A percentile compares a stretch with the other conserved stretches of the same genome.
phyloP scores from a whole-genome alignment of 129 eudicot genomes.

The Mikania micrantha region DNA sequence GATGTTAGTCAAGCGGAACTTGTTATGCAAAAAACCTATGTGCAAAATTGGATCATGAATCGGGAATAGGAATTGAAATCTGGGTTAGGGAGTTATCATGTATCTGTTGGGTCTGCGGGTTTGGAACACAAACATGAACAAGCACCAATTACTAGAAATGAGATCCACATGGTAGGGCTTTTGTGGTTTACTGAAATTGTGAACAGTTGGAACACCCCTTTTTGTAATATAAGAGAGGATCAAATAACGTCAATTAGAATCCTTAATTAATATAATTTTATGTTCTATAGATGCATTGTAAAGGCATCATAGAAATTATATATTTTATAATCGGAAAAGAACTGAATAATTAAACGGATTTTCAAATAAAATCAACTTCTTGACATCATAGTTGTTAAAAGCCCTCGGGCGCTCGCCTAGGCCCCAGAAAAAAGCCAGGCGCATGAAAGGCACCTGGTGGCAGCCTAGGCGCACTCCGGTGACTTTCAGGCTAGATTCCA shows the following conservation, averaged over 20 bases:
- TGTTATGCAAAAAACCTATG: neutral
- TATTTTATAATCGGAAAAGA: neutral
- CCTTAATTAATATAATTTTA: neutral
- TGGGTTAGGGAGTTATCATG: neutral
- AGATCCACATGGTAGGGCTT: neutral
- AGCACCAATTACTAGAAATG: neutral
- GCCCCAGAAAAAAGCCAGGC: no score
- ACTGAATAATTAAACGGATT: neutral
- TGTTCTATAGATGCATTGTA: neutral
- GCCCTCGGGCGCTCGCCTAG: no score
- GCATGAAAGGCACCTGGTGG: no score
- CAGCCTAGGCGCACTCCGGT: no score
- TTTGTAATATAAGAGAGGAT: neutral
- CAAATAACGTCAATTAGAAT: no score
- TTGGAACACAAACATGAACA: neutral
- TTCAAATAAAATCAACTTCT: neutral
- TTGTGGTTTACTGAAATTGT: neutral
- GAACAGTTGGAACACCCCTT: neutral
- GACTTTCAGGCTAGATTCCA: no score
- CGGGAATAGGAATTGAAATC: neutral
- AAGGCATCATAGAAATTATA: neutral
- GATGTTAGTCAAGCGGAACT: neutral
- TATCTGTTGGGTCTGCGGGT: neutral
- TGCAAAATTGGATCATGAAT: neutral
- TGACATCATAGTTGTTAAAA: no score